A percentile compares a stretch with the other conserved stretches of the same genome.
These are phyloP conservation scores for barley (Hordeum vulgare) DNA, from an alignment of 176 grass and related monocot species.

Conservation along the genomic window MorexV3_pseudomolecules_assembly NC_058523.1:136563635-136564134, in stretches of 20 bases:
- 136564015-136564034: not conserved
- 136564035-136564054: not conserved
- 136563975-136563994: not conserved
- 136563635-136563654: not conserved
- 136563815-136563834: not conserved
- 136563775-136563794: constrained; percentile 61
- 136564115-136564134: not conserved
- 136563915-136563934: not conserved
- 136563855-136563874: not conserved
- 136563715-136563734: not conserved
- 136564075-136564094: not conserved
- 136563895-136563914: not conserved
- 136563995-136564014: not conserved
- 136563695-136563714: not conserved
- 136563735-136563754: constrained; percentile 63
- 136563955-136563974: not conserved
- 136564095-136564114: not conserved
- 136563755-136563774: constrained; percentile 54
- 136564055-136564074: not conserved
- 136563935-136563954: not conserved
- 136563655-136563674: not conserved
- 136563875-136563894: not conserved
- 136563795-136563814: constrained; percentile 38
- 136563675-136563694: not conserved
- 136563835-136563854: not conserved